phyloP scores from a whole-genome alignment of 2,329 filamentous ascomycete species.

The Xylariaceae sp. region DNA sequence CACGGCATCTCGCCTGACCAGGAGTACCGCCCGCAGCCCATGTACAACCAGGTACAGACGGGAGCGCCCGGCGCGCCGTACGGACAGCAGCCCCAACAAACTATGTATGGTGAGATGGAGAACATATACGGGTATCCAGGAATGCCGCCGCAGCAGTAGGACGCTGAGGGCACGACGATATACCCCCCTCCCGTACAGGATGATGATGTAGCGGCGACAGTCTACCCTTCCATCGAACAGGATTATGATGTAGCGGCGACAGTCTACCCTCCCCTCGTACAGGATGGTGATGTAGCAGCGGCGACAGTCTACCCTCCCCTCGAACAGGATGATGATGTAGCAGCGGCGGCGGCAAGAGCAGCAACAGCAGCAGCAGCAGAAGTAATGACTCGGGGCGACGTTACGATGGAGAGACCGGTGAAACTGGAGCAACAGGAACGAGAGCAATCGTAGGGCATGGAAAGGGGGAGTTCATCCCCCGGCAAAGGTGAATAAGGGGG shows the following conservation, averaged over 20 bases:
- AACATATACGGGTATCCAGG: slow-evolving; percentile 79
- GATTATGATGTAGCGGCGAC: no score
- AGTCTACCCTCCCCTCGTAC: no score
- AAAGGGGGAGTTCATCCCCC: no score
- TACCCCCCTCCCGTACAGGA: slow-evolving; percentile 10
- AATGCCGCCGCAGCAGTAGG: slow-evolving; percentile 69
- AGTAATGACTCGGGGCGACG: neutral
- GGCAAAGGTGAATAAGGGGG: no score
- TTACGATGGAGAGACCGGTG: neutral
- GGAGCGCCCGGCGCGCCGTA: slow-evolving; percentile 66
- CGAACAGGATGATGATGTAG: no score
- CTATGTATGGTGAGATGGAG: slow-evolving; percentile 77
- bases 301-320: no score
- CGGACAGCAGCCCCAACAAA: slow-evolving; percentile 66
- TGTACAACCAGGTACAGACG: slow-evolving; percentile 76
- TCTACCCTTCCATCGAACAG: no score
- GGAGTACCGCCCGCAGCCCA: slow-evolving; percentile 74
- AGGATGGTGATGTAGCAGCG: no score
- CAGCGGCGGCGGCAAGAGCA: no score
- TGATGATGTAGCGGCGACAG: neutral
- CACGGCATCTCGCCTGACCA: slow-evolving; percentile 63
- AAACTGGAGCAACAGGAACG: neutral
- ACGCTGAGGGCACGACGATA: slow-evolving; percentile 18
- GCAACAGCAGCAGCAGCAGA: no score
- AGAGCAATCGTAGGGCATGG: no score